Evolutionary conservation across 345 rosid species (phyloP), one percentile per base, ranked within the genome.

Genomic region (Atalantia buxifolia): DNA sequence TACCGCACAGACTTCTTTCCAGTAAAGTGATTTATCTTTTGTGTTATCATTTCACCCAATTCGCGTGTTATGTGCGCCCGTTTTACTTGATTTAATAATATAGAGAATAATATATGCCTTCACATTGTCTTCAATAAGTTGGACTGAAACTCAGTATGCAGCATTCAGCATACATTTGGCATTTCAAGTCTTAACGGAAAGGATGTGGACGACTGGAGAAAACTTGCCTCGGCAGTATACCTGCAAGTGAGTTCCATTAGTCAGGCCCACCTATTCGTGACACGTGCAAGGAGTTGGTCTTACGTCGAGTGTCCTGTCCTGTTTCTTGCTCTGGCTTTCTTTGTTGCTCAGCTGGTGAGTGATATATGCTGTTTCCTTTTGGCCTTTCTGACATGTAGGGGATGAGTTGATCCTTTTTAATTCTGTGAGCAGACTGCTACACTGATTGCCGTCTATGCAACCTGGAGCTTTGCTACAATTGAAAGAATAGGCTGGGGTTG

Each of bases 241-340:
- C 87, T 88, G 77, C 93, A 88, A 85, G 93, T 87, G 69, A 87
- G 93, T 84, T 86, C 87, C 16, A 88, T 87, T 66, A 90, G 93
- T 76, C 93, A 90, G 84, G 92, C 92, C 67, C 91, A 89, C 53
- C 86, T 89, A 78, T 87, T 90, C 45, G 89, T 90, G 31, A 89
- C 92, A 9, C 80, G 88, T 55, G 79, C 90, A 22, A 75, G 92
- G 77, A 86, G 89, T 69, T 89, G 92, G 90, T 87, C 92, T 56
- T 87, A 68, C 36, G 77, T 86, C 21, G 89, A 89, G 72, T 87
- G 92, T 59, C 90, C 92, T 14, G 88, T 88, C 63, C 55, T 83
- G 31, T 83, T 83, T 27, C 92, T 89, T 30, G 83, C 69, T 14
- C 31, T 74, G 2, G 93, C 90, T 69, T 90, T 88, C 59, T 40